These are phyloP conservation scores for Solanum neorickii DNA, from an alignment of 257 asterid species.

Conservation along the genomic window DNA sequence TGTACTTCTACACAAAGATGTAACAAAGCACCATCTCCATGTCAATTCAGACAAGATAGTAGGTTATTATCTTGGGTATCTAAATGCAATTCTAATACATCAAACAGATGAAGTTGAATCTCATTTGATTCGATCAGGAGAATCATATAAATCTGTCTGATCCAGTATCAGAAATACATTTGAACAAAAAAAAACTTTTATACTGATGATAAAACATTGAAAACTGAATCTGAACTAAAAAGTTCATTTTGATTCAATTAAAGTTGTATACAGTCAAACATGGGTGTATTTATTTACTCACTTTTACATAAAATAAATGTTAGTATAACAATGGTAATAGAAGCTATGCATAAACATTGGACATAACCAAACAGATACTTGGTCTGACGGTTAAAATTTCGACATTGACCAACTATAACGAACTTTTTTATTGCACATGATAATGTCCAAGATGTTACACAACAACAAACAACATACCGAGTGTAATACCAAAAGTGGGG, in stretches of 20 bases:
- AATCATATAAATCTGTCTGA: not conserved
- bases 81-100: not conserved
- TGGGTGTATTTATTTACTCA: not conserved
- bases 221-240: not conserved
- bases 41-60: not conserved
- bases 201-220: not conserved
- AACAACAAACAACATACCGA: not conserved
- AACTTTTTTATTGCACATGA: not conserved
- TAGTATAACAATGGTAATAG: not conserved
- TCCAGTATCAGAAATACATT: not conserved
- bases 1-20: not conserved
- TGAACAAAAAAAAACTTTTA: not conserved
- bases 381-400: not conserved
- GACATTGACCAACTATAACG: not conserved
- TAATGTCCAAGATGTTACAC: not conserved
- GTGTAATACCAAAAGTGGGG: not conserved
- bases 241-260: not conserved
- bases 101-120: not conserved
- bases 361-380: not conserved
- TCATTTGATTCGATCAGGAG: not conserved
- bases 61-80: not conserved
- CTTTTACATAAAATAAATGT: not conserved
- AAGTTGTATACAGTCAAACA: not conserved
- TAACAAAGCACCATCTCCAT: not conserved
- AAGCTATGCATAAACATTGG: not conserved